Evolutionary conservation across 23 red algal genomes (phyloP), one percentile per base, ranked within the genome.

Genomic region (Gracilaria gracilis): DNA sequence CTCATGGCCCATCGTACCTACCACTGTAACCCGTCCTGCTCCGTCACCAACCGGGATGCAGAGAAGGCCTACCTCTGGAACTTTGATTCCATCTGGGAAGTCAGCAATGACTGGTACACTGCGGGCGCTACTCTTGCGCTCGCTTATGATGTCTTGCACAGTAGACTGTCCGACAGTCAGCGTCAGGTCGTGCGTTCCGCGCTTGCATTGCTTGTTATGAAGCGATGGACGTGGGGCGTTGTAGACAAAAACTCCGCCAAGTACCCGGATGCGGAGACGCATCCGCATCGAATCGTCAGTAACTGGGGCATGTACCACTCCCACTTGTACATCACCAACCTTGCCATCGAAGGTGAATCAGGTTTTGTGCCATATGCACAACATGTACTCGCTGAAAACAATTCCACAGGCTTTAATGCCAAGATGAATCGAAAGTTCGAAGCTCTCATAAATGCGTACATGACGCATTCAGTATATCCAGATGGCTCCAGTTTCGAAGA

Each of bases 261-360:
- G n/a, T 59, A 77, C 55, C 85, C 85, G n/a, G 75, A 89, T 80
- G 85, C 85, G 7, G 69, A 89, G 46, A 89, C 70, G 24, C 53
- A 79, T 89, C 85, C 85, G 8, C 85, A 89, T 65, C 75, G 88
- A 36, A 91, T 91, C 34, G 78, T 76, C 19, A 62, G 76, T 53
- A 91, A 91, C 46, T 91, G 88, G 88, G 88, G 71, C 4, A 57
- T 83, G 76, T 91, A 91, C 40, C 75, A 91, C 50, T 91, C 88
- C 35, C 70, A 91, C 54, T 72, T 91, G 57, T 91, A 91, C 78
- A 35, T 91, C 9, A 91, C 78, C 82, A 82, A 81, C 20, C 71
- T 89, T 44, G 85, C 85, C 20, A 89, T 89, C 37, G 85, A 89
- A 62, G 85, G 85, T 25, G 85, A 89, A 55, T 59, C 85, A 13